These are phyloP conservation scores for Chlorella vulgaris DNA, from an alignment of 139 green algal species.

Conservation along the genomic window DNA sequence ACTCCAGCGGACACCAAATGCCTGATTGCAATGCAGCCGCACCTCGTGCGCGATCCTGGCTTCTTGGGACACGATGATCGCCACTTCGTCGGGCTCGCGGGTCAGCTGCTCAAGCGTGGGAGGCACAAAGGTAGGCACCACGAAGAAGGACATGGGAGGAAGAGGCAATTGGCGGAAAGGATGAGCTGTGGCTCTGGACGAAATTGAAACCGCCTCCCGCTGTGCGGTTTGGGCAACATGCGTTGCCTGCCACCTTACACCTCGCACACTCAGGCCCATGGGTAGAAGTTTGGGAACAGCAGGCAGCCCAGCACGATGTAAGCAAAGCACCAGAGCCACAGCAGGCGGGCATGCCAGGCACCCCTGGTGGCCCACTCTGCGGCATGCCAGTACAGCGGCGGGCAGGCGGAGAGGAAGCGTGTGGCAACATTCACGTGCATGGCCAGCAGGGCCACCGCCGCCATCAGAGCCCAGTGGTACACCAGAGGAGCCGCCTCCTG, in stretches of 20 bases:
- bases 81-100: constrained; percentile 31
- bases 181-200: too few species aligned
- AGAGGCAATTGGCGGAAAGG: too few species aligned
- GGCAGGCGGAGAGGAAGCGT: constrained; percentile 79
- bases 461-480: constrained; percentile 77
- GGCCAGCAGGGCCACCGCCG: constrained; percentile 54
- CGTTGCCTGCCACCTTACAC: background rate
- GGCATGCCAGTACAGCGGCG: constrained; percentile 79
- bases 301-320: constrained; percentile 66
- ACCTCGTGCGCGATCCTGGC: constrained; percentile 28
- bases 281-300: constrained; percentile 82
- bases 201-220: too few species aligned
- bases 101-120: constrained; percentile 36
- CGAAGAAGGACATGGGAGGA: constrained; percentile 30
- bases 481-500: constrained; percentile 61
- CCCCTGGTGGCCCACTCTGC: constrained; percentile 23
- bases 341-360: background rate
- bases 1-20: too few species aligned
- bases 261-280: constrained; percentile 63
- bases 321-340: constrained; percentile 67
- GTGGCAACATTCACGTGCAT: constrained; percentile 90
- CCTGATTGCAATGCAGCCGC: too few species aligned
- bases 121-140: constrained; percentile 36
- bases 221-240: too few species aligned
- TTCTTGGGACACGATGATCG: constrained; percentile 22